Base-by-base conservation (phyloP, 805 yeast genomes). In the Kodamaea jinghongensis region DNA sequence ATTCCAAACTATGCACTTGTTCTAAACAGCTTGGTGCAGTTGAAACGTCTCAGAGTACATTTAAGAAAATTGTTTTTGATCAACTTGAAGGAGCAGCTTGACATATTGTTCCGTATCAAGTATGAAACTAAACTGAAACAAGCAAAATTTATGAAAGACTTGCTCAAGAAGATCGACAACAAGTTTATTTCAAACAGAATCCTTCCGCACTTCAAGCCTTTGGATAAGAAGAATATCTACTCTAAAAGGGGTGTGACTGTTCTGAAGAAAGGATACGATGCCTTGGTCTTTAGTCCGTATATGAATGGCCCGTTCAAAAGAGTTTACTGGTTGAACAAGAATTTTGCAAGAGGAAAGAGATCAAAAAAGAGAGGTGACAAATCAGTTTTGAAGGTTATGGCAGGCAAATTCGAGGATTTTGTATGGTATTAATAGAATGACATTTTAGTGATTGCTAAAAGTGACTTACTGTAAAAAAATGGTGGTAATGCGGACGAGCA, bases 51-150 rank as follows among this genome's bases (percentile, higher is more conserved):
- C 25, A 48, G 47, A 37, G 56, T 53, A 22, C 73, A 69, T 40
- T 47, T 69, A 23, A 58, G 55, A 50, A 66, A 66, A 45, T 42
- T 68, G 20, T 58, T 67, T 36, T 42, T 65, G 44, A 56, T 63
- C 32, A 69, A 69, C 48, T 45, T 66, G 41, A 64, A 56, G 17
- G 70, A 65, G 28, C 69, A 62, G 43, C 52, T 67, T 16, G 71
- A 67, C 26, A 60, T 61, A 1, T 55, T 69, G 34, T 52, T 55
- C 34, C 45, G 65, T 14, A 54, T 67, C 47, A 69, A 66, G 45
- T 65, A 69, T 47, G 48, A 51, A 31, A 57, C 60, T 48, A 55
- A 64, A 26, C 43, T 46, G 22, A 56, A 56, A 8, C 51, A 58
- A 45, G 48, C 50, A 14, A 43, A 45, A 13, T 68, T 67, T 41